Percentiles rank a stretch among this genome's conserved stretches.
phyloP scores from a whole-genome alignment of 2,329 filamentous ascomycete species.

The Teratosphaeria nubilosa region DNA sequence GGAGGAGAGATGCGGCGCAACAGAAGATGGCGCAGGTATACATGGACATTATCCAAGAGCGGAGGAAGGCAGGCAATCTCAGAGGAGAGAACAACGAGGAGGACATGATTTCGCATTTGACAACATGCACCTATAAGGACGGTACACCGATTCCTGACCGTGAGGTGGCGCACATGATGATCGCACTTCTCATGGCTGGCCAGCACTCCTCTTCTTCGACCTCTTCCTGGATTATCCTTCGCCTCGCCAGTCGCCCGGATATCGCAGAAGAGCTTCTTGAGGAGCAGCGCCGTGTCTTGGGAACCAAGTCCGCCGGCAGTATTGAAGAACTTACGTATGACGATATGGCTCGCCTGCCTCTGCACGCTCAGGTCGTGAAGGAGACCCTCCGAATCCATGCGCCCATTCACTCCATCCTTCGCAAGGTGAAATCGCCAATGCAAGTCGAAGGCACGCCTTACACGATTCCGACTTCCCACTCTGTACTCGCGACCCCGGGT shows the following conservation, averaged over 20 bases:
- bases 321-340: slow-evolving; percentile 69
- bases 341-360: slow-evolving; percentile 63
- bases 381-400: slow-evolving; percentile 86
- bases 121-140: slow-evolving; percentile 78
- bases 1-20: slow-evolving; percentile 68
- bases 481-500: slow-evolving; percentile 74
- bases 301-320: slow-evolving; percentile 43
- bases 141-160: slow-evolving; percentile 68
- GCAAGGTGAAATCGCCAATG: slow-evolving; percentile 83
- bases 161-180: slow-evolving; percentile 89
- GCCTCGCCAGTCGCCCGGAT: slow-evolving; percentile 65
- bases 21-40: slow-evolving; percentile 72
- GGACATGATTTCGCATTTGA: slow-evolving; percentile 87
- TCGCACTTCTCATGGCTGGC: slow-evolving; percentile 82
- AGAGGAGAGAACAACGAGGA: slow-evolving; percentile 27
- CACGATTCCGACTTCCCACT: slow-evolving; percentile 69
- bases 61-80: slow-evolving; percentile 42
- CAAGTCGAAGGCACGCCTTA: slow-evolving; percentile 72
- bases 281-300: slow-evolving; percentile 68
- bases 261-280: slow-evolving; percentile 71
- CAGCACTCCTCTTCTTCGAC: slow-evolving; percentile 84
- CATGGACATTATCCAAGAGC: slow-evolving; percentile 67
- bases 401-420: slow-evolving; percentile 91
- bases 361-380: slow-evolving; percentile 78
- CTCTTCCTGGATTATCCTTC: slow-evolving; percentile 74